Conservation (phyloP, 2,329 filamentous ascomycete genomes). For the Pseudogymnoascus sp. region DNA sequence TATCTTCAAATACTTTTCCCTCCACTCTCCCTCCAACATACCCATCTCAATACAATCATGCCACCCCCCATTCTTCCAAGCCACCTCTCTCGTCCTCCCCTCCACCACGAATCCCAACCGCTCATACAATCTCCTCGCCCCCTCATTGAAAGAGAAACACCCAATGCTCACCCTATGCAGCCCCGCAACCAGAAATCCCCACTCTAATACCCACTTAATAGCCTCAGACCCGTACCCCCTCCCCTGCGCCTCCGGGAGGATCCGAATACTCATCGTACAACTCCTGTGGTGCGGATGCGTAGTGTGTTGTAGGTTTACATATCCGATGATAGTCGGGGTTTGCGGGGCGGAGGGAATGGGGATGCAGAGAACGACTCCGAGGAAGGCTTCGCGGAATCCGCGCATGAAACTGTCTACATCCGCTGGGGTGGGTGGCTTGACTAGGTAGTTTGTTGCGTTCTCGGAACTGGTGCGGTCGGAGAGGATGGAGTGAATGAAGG, state of each 20-base stretch:
- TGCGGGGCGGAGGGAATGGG: conserved; percentile 14
- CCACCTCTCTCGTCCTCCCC: conserved; percentile 26
- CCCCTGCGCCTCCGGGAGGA: conserved; percentile 25
- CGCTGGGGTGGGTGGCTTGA: conserved; percentile 25
- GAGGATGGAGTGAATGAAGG: conserved; percentile 27
- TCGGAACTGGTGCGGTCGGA: conserved; percentile 25
- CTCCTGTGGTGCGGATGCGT: conserved; percentile 33
- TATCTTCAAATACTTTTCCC: conserved; percentile 11
- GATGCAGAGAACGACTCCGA: conserved; percentile 33
- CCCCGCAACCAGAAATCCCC: conserved; percentile 29
- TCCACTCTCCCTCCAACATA: conserved; percentile 31
- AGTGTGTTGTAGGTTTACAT: not conserved
- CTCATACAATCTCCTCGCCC: conserved; percentile 29
- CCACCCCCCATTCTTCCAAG: conserved; percentile 32
- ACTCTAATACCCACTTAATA: conserved; percentile 31
- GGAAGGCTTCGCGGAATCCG: conserved; percentile 19
- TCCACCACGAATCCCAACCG: conserved; percentile 31
- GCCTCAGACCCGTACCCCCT: conserved; percentile 34
- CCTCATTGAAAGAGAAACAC: conserved; percentile 28
- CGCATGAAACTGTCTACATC: not conserved
- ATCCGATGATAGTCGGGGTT: conserved; percentile 1
- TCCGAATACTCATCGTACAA: conserved; percentile 31
- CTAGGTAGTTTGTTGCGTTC: conserved; percentile 23
- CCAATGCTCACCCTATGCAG: conserved; percentile 31
- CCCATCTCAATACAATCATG: conserved; percentile 29